Base-by-base conservation (phyloP, 2,329 filamentous ascomycete genomes). In the Cordyceps militaris region DNA sequence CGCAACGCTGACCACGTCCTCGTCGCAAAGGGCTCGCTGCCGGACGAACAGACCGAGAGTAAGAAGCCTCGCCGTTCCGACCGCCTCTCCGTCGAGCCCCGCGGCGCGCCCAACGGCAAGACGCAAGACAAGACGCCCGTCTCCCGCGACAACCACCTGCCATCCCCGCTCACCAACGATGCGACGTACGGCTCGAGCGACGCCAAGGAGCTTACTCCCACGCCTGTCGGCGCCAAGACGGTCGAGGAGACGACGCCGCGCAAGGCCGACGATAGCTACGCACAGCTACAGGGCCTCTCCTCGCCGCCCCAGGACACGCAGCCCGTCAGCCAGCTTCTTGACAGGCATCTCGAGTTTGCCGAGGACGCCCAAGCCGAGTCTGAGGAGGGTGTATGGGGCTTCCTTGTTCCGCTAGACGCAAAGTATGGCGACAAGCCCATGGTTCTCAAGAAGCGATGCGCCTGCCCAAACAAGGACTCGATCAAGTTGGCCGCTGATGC, bases 361-460 rank as follows among this genome's bases (percentile, higher is more conserved):
- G 89, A 92, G 62, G 91, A 96, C 58, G 89, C 95, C 4, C 83
- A 92, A 61, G 89, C 96, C 68, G 91, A 96, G 73, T 83, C 78
- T 61, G 79, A 83, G 47, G 89, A 96, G 69, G 91, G 91, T 9
- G 91, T 97, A 1, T 99, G 94, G 94, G 95, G 95, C 13, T 99
- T 97, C 67, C 78, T 99, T 5, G 83, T 96, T 56, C 91, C 93
- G 2, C 75, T 96, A 24, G 86, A 93, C 67, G 80, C 82, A 54
- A 83, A 82, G 62, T 85, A 87, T 56, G 86, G 71, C 43, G 84
- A 72, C 74, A 88, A 70, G 72, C 96, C 73, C 47, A 67, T 83
- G 23, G 88, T 95, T 8, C 71, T 99, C 70, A 87, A 83, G 72
- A 90, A 84, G 66, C 82, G 92, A 57, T 81, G 79, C 59, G 79